phyloP scores from a whole-genome alignment of 306 rosid species.

The Myrica gale region DNA sequence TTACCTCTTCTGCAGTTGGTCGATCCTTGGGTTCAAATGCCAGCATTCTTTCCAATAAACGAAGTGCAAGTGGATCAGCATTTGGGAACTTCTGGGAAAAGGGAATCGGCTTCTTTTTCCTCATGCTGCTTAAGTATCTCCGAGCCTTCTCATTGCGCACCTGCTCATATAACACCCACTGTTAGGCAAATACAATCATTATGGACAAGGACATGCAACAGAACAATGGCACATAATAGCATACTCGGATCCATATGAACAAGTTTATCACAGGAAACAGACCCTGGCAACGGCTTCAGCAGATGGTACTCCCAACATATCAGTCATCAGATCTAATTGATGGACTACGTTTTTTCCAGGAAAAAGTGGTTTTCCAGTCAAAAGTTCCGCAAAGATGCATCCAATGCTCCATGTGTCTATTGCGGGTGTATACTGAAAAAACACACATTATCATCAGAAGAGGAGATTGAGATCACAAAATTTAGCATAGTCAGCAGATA shows the following conservation, averaged over 20 bases:
- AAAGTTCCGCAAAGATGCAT: slow-evolving; percentile 94
- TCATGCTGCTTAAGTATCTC: slow-evolving; percentile 93
- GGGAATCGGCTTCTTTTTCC: slow-evolving; percentile 86
- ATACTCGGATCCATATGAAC: neutral
- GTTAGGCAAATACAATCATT: slow-evolving; percentile 7
- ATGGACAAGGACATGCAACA: slow-evolving; percentile 22
- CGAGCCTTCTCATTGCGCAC: slow-evolving; percentile 96
- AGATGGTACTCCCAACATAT: slow-evolving; percentile 90
- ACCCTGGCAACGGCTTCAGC: slow-evolving; percentile 92
- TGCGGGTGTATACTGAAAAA: slow-evolving; percentile 94
- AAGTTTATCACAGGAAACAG: slow-evolving; percentile 31
- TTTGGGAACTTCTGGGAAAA: slow-evolving; percentile 88
- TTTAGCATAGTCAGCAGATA: neutral
- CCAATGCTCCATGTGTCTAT: slow-evolving; percentile 99
- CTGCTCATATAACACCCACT: slow-evolving; percentile 38
- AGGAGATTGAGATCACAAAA: slow-evolving; percentile 6
- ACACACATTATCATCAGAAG: slow-evolving; percentile 9
- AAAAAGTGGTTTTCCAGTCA: slow-evolving; percentile 97
- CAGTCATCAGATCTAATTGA: slow-evolving; percentile 96
- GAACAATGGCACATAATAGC: neutral
- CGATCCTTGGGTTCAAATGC: slow-evolving; percentile 97
- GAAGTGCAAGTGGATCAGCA: slow-evolving; percentile 95
- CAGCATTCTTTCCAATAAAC: slow-evolving; percentile 89
- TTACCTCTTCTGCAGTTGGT: slow-evolving; percentile 98
- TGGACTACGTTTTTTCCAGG: slow-evolving; percentile 99